Evolutionary conservation across 106 monocot genomes (phyloP).

Genomic region (Apostasia shenzhenica): DNA sequence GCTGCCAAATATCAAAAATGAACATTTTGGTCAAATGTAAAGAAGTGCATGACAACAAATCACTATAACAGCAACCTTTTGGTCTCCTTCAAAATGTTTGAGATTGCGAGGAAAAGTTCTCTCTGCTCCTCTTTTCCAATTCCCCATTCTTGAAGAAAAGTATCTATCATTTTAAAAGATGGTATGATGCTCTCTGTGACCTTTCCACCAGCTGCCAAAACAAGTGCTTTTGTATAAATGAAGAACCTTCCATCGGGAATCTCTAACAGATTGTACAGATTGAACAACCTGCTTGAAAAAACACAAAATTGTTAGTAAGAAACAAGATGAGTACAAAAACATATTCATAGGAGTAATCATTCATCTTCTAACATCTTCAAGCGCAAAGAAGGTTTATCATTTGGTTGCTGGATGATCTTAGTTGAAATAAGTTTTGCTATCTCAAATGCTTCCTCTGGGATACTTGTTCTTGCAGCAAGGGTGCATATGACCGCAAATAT

Average conservation of each 20-base stretch:
- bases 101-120: slow-evolving; percentile 60
- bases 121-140: slow-evolving; percentile 71
- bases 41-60: not conserved
- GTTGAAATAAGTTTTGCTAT: slow-evolving; percentile 80
- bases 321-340: not conserved
- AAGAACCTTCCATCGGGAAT: slow-evolving; percentile 66
- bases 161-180: slow-evolving; percentile 83
- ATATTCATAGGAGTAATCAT: not conserved
- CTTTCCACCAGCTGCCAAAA: slow-evolving; percentile 64
- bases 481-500: slow-evolving; percentile 80
- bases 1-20: slow-evolving; percentile 24
- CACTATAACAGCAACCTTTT: slow-evolving; percentile 45
- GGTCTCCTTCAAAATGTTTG: slow-evolving; percentile 83
- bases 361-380: slow-evolving; percentile 60
- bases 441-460: slow-evolving; percentile 73
- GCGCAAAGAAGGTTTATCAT: slow-evolving; percentile 74
- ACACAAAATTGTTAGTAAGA: slow-evolving; percentile 6
- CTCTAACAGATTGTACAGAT: slow-evolving; percentile 85
- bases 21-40: slow-evolving; percentile 4
- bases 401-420: slow-evolving; percentile 72
- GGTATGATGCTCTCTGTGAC: slow-evolving; percentile 71
- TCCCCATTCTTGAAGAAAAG: slow-evolving; percentile 76
- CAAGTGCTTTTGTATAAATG: slow-evolving; percentile 75
- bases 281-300: slow-evolving; percentile 64
- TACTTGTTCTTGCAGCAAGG: slow-evolving; percentile 52